phyloP scores from a whole-genome alignment of 306 rosid genomes.

The Castanopsis chinensis region DNA sequence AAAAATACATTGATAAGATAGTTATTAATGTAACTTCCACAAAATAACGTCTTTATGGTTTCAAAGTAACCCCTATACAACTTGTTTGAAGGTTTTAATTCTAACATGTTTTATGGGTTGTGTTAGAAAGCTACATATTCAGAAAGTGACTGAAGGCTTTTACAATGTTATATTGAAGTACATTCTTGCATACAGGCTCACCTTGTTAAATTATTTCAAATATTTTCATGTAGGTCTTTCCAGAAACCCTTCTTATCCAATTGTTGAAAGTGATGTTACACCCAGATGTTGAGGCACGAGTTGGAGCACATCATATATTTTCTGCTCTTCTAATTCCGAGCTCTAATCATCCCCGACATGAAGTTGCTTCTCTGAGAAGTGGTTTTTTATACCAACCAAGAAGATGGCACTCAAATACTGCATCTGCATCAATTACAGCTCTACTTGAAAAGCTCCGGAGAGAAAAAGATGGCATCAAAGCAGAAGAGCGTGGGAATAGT shows the following conservation, averaged over 20 bases:
- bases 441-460: conserved; percentile 89
- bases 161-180: conserved; percentile 6
- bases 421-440: conserved; percentile 79
- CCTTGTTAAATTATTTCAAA: neutral
- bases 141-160: neutral
- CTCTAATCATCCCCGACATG: conserved; percentile 51
- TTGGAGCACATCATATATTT: conserved; percentile 93
- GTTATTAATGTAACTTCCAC: neutral
- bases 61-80: neutral
- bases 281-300: conserved; percentile 72
- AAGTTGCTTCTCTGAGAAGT: conserved; percentile 46
- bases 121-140: neutral
- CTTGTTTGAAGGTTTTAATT: neutral
- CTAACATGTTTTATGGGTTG: neutral
- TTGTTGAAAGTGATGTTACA: conserved; percentile 88
- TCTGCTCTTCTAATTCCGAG: conserved; percentile 75
- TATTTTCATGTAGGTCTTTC: conserved; percentile 64
- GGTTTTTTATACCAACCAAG: conserved; percentile 57
- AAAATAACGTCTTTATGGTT: neutral
- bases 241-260: conserved; percentile 87
- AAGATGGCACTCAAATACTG: conserved; percentile 56
- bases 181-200: neutral
- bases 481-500: conserved; percentile 39
- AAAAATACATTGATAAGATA: neutral
- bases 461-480: conserved; percentile 54